Percentiles rank a stretch among this genome's conserved stretches.
These are phyloP conservation scores for Magnusiomyces paraingens DNA, from an alignment of 1,139 yeast species.

Conservation along the genomic window DNA sequence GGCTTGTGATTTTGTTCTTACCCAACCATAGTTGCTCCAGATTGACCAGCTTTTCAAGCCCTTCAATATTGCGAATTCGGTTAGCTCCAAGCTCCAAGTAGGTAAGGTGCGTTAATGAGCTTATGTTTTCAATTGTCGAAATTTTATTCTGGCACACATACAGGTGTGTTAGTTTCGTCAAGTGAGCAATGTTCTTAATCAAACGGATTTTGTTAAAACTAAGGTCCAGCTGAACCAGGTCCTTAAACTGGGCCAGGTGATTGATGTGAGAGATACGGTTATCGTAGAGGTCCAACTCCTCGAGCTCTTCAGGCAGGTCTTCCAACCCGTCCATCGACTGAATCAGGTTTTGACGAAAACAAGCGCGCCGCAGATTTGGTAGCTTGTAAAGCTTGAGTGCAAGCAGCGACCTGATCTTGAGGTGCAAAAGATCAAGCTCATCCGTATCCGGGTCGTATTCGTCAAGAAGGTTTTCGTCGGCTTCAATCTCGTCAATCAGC, in stretches of 20 bases:
- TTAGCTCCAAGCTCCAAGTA: conserved; percentile 93
- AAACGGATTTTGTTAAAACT: conserved; percentile 88
- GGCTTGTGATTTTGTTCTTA: conserved; percentile 63
- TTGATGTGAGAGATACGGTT: conserved; percentile 82
- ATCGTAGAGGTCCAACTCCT: conserved; percentile 85
- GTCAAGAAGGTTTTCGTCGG: conserved; percentile 32
- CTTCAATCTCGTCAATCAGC: background rate
- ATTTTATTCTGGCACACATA: conserved; percentile 90
- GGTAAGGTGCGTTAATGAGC: conserved; percentile 49
- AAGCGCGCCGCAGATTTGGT: conserved; percentile 33
- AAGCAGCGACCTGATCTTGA: conserved; percentile 63
- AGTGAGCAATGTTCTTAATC: conserved; percentile 68
- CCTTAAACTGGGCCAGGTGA: conserved; percentile 52
- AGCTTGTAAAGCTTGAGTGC: conserved; percentile 47
- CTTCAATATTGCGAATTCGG: conserved; percentile 56
- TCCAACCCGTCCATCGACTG: conserved; percentile 68
- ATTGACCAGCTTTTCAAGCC: conserved; percentile 45
- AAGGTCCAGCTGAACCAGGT: conserved; percentile 62
- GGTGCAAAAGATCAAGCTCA: conserved; percentile 69
- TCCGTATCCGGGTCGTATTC: conserved; percentile 59
- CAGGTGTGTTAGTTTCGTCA: conserved; percentile 57
- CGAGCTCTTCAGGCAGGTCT: conserved; percentile 51
- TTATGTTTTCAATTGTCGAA: conserved; percentile 60
- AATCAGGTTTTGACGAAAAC: conserved; percentile 79
- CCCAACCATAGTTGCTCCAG: conserved; percentile 89